Conservation (phyloP, 2,329 filamentous ascomycete genomes). For the Fusarium sp. region DNA sequence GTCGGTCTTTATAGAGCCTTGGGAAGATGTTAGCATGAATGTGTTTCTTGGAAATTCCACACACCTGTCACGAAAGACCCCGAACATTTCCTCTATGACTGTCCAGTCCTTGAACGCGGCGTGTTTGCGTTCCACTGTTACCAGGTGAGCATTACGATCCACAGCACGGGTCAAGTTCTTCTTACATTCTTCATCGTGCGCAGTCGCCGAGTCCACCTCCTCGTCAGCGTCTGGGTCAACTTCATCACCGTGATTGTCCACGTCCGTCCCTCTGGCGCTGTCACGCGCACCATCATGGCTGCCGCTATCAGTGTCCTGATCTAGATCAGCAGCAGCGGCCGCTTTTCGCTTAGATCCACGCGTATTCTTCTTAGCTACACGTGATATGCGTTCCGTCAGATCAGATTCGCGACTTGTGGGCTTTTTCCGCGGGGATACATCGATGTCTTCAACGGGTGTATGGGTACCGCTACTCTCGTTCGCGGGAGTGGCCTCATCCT, state of each 20-base stretch:
- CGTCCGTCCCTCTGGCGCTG: conserved; percentile 55
- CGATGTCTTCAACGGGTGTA: conserved; percentile 62
- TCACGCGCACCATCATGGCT: conserved; percentile 51
- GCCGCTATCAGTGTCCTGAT: conserved; percentile 51
- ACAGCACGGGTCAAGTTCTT: conserved; percentile 4
- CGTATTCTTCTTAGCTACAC: conserved; percentile 55
- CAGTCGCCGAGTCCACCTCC: conserved; percentile 68
- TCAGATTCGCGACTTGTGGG: conserved; percentile 49
- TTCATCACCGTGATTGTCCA: conserved; percentile 64
- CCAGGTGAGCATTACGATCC: conserved; percentile 37
- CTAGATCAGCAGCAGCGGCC: conserved; percentile 45
- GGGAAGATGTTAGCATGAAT: conserved; percentile 36
- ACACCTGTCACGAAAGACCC: conserved; percentile 82
- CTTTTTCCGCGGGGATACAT: conserved; percentile 47
- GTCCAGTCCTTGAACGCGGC: conserved; percentile 83
- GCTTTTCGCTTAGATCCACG: conserved; percentile 57
- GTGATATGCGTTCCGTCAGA: conserved; percentile 49
- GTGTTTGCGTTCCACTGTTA: conserved; percentile 79
- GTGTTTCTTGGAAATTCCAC: conserved; percentile 39
- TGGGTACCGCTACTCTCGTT: conserved; percentile 55
- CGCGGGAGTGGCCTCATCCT: conserved; percentile 53
- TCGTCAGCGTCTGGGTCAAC: conserved; percentile 68
- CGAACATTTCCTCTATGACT: conserved; percentile 89
- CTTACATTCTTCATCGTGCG: conserved; percentile 74
- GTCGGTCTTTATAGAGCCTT: conserved; percentile 88